Evolutionary conservation across 257 asterid species (phyloP), one percentile per base, ranked within the genome.

Genomic region (Solanum ossicruentum): DNA sequence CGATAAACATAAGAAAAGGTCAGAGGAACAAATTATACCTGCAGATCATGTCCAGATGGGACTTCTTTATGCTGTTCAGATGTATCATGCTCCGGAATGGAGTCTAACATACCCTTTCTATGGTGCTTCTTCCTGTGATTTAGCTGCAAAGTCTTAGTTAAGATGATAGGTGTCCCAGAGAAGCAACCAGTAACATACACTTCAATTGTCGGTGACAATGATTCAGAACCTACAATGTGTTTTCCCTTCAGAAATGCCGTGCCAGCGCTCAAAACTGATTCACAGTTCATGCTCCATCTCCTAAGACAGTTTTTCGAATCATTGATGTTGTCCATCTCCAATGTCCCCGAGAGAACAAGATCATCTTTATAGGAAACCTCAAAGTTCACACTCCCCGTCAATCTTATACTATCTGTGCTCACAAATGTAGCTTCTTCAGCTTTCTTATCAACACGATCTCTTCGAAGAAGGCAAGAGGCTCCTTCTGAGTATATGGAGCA

Each of bases 361-460:
- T 93, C 94, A 9, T 87, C 91, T 86, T 89, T 85, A 81, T 93
- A 90, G 16, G 92, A 91, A 28, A 93, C 98, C 91, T 93, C 97
- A 70, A 96, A 93, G 65, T 86, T 96, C 84, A 93, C 94, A 85
- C 91, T 93, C 69, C 93, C 95, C 0, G 96, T 93, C 71, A 93
- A 84, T 81, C 95, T 91, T 80, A 94, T 79, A 87, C 97, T 86
- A 83, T 93, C 93, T 0, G 99, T 96, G 89, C 97, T 90, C 26
- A 96, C 97, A 90, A 93, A 96, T 18, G 97, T 96, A 20, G 95
- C 97, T 88, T 96, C 98, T 83, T 96, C 97, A 0, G 98, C 91
- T 93, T 89, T 92, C 92, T 89, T 93, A 87, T 94, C 99, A 28
- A 92, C 91, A 16, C 97, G 85, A 17, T 93, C 97, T 61, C 97